phyloP scores from a whole-genome alignment of 306 rosid genomes.

The Vigna reflexopilosa region DNA sequence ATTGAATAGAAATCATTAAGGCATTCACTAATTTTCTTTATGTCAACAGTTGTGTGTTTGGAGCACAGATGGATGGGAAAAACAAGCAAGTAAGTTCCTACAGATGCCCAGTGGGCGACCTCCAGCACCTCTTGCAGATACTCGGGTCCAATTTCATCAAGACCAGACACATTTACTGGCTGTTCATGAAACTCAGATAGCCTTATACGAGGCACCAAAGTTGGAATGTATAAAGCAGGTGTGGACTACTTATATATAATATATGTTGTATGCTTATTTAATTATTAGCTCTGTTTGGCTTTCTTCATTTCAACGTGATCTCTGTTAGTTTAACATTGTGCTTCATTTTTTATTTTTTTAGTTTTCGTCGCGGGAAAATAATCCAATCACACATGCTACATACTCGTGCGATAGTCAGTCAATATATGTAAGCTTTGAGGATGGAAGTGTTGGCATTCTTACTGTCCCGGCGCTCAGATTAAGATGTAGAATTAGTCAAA shows the following conservation, averaged over 20 bases:
- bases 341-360: conserved; percentile 33
- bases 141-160: conserved; percentile 91
- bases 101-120: conserved; percentile 79
- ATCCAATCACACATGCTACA: conserved; percentile 91
- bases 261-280: neutral
- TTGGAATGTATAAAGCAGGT: conserved; percentile 96
- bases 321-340: conserved; percentile 28
- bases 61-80: conserved; percentile 98
- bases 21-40: conserved; percentile 23
- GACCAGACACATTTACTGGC: conserved; percentile 92
- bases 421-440: conserved; percentile 92
- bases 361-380: conserved; percentile 81
- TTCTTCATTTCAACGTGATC: conserved; percentile 39
- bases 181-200: conserved; percentile 97
- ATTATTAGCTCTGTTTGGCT: conserved; percentile 33
- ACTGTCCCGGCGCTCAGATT: conserved; percentile 81
- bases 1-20: conserved; percentile 13
- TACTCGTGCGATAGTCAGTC: conserved; percentile 94
- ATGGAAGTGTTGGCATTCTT: conserved; percentile 89
- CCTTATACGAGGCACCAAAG: conserved; percentile 88
- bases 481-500: conserved; percentile 84
- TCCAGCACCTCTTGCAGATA: conserved; percentile 78
- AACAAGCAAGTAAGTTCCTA: conserved; percentile 75
- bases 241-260: conserved; percentile 34
- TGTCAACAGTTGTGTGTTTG: conserved; percentile 89